Evolutionary conservation across 805 yeast genomes (phyloP), one percentile per base, ranked within the genome.

Genomic region (Metschnikowia proteae): DNA sequence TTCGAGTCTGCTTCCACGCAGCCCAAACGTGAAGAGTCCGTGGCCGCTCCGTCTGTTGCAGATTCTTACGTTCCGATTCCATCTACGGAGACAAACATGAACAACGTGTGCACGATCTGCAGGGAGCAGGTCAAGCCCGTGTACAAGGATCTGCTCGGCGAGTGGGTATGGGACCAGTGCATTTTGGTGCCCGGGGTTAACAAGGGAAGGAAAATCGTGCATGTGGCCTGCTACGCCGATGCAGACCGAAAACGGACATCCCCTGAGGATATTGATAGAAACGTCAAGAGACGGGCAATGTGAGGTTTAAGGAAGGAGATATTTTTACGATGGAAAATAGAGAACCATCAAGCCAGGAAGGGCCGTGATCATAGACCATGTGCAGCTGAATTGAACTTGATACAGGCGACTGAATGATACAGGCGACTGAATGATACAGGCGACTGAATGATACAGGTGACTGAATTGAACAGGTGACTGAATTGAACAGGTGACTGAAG

Each of bases 11-110:
- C 53, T 17, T 34, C 54, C 7, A 45, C 42, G 10, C 43, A 26
- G 37, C 43, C 45, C 6, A 45, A 46, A 23, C 49, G 45, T n/a
- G 57, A 50, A 13, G 35, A 29, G 3, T 27, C 17, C 13, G 13
- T n/a, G 13, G 22, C 40, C 6, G 17, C 38, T 3, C 27, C 22
- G 8, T 22, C 36, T 6, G 36, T 41, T 5, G 42, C 38, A 9
- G 52, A 48, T 6, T 31, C 44, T 3, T 82, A 78, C 58, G 87
- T 88, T 11, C 70, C 76, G 5, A 86, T 86, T 10, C 95, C 96
- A 0, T 74, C 81, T 17, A 81, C 80, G 39, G 78, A 82, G 28
- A 71, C 70, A 7, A 82, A 80, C 56, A 52, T 72, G 74, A 69
- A 66, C 51, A 73, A 73, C 47, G 62, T 64, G 47, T 73, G 78